Base-by-base conservation (phyloP, 1,284 basidiomycete genomes). In the Ceratobasidium sp. region DNA sequence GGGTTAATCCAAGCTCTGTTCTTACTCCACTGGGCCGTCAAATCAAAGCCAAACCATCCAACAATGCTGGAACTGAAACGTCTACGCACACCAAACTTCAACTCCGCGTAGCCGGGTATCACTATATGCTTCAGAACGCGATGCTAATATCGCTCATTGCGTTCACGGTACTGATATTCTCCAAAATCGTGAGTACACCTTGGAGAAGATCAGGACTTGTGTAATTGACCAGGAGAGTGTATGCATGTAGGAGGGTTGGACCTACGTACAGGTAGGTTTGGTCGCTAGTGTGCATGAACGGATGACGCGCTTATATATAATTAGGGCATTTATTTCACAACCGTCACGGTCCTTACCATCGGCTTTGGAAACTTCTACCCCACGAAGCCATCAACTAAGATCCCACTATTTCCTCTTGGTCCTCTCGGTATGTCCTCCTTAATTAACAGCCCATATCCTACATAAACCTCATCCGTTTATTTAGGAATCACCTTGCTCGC, bases 81-180 rank as follows among this genome's bases (percentile, higher is more conserved):
- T 61, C 76, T 4, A 55, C 52, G 8, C 72, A 75, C 2, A 78
- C 79, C 61, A 75, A 75, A 32, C 54, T 76, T 23, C 77, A 81
- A 41, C 72, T 82, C 18, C 78, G 80, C 23, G 74, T 79, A 13
- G 78, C 80, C 21, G 82, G 82, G 1, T 76, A 79, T 50, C 80
- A 81, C 66, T 84, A 84, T 73, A 82, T 84, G 81, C 75, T 82
- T 13, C 81, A 82, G 44, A 80, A 82, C 72, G 81, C 81, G 0
- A 69, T 80, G 30, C 79, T 84, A 73, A 78, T 83, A n/a, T 74
- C 76, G 23, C 79, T 82, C 32, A 73, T 83, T 57, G 82, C 50
- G 9, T 32, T 77, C 26, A 58, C 75, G 14, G 75, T 76, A 2
- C 58, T 78, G 30, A 73, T 76, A 35, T 74, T 75, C 61, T 78